phyloP scores from a whole-genome alignment of 1,139 yeast species.

The Arxiozyma telluris region DNA sequence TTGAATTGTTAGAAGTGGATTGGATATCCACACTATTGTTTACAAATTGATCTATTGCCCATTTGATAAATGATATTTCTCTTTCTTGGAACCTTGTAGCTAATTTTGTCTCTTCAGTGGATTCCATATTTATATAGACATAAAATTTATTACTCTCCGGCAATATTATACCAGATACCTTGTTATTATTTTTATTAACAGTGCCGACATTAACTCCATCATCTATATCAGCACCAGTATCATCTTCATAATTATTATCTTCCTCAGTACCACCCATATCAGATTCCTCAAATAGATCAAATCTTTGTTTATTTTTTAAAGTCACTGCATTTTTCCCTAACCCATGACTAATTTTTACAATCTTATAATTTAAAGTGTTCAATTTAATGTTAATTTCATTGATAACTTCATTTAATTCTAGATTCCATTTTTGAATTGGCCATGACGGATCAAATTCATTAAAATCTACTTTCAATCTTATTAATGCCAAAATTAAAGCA shows the following conservation, averaged over 20 bases:
- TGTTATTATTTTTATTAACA: not conserved
- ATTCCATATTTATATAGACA: constrained; percentile 21
- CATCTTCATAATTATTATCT: not conserved
- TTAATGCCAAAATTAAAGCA: constrained; percentile 16
- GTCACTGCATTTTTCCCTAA: constrained; percentile 18
- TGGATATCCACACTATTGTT: not conserved
- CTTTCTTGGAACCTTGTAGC: constrained; percentile 23
- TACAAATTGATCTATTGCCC: constrained; percentile 16
- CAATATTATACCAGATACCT: not conserved
- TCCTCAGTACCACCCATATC: not conserved
- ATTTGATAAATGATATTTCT: constrained; percentile 25
- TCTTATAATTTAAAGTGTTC: constrained; percentile 17
- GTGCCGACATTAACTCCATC: not conserved
- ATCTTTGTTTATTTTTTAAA: constrained; percentile 2
- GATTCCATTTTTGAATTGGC: constrained; percentile 9
- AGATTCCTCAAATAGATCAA: constrained; percentile 1
- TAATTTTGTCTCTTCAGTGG: constrained; percentile 21
- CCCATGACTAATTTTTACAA: constrained; percentile 18
- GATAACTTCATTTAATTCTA: constrained; percentile 12
- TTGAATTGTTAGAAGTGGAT: not conserved
- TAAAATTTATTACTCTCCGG: constrained; percentile 20
- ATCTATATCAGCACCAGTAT: not conserved
- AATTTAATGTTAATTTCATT: constrained; percentile 19
- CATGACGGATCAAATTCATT: constrained; percentile 2
- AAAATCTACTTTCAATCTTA: constrained; percentile 10